These are phyloP conservation scores for Glycine latifolia DNA, from an alignment of 306 rosid genomes.

Conservation along the genomic window DNA sequence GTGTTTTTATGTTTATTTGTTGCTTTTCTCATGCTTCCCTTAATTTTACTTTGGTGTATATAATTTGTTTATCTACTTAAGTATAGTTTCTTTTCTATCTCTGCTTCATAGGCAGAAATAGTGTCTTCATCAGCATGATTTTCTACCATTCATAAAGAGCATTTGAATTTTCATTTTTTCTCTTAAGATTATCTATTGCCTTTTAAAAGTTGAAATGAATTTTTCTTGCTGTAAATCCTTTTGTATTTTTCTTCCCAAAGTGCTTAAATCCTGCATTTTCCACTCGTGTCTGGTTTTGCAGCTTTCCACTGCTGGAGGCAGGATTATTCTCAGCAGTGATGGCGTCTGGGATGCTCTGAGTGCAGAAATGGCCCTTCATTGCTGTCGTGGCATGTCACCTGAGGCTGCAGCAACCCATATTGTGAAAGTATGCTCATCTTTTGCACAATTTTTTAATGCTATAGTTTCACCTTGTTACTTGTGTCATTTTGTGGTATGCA, in stretches of 20 bases:
- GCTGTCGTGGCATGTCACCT: constrained; percentile 88
- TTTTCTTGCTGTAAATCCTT: not conserved
- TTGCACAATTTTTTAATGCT: constrained; percentile 34
- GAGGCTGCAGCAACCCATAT: constrained; percentile 90
- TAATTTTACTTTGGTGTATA: constrained; percentile 36
- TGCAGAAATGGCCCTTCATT: constrained; percentile 81
- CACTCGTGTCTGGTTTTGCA: constrained; percentile 50
- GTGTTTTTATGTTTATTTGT: constrained; percentile 24
- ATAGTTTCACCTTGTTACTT: constrained; percentile 27
- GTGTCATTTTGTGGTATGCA: constrained; percentile 6
- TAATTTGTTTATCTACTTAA: not conserved
- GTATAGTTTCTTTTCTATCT: constrained; percentile 31
- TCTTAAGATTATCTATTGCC: constrained; percentile 12
- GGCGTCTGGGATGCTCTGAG: constrained; percentile 98
- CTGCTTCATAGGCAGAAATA: constrained; percentile 2
- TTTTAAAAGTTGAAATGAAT: not conserved
- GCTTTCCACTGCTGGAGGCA: constrained; percentile 94
- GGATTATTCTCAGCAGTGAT: constrained; percentile 91
- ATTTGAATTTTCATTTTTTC: constrained; percentile 6
- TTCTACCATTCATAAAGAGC: constrained; percentile 1
- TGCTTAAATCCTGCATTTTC: constrained; percentile 17
- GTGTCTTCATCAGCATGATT: not conserved
- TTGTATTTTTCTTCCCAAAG: not conserved
- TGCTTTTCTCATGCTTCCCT: constrained; percentile 14
- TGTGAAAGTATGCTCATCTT: constrained; percentile 71